Evolutionary conservation across 139 green algal genomes (phyloP), one percentile per base, ranked within the genome.

Genomic region (Prasinococcaceae sp.): DNA sequence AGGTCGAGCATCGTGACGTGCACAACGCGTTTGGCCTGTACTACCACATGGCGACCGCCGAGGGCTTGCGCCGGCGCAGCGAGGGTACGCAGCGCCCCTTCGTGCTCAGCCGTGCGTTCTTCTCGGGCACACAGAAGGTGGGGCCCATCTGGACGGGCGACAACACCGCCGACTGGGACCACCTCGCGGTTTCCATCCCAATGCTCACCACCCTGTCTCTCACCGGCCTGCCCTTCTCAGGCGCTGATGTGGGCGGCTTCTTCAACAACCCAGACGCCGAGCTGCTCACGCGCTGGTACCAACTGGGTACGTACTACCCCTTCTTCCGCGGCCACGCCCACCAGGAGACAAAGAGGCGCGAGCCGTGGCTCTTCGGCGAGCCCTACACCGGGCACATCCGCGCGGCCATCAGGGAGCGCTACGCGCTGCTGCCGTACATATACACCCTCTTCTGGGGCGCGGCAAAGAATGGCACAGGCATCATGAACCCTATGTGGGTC

Each of bases 61-160:
- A 88, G 22, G 84, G 80, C 19, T 70, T 93, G 17, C 33, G 32
- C 3, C 36, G 46, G 43, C 58, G 61, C 23, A 70, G 60, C 42
- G 50, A 48, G 19, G 52, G 50, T 59, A 55, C 63, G 42, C 88
- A 97, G 72, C 76, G 90, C 6, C 86, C 90, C 16, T 98, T 98
- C 65, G 90, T 98, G 49, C 83, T 98, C 22, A 92, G 74, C 5
- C 75, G 90, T 25, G 86, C 90, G 6, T 93, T 94, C 73, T 98
- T 90, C 61, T 65, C 89, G 3, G 86, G 82, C 55, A 75, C 74
- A 6, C 82, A 92, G 66, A 66, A 77, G 14, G 67, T 92, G 8
- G 90, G 90, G 1, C 79, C 90, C 52, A 92, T 98, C 50, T 97
- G 90, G 90, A 98, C 90, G n/a, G 90, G 90, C 12, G 90, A 98